Base-by-base conservation (phyloP, 2,329 filamentous ascomycete species). In the Colletotrichum gigasporum region DNA sequence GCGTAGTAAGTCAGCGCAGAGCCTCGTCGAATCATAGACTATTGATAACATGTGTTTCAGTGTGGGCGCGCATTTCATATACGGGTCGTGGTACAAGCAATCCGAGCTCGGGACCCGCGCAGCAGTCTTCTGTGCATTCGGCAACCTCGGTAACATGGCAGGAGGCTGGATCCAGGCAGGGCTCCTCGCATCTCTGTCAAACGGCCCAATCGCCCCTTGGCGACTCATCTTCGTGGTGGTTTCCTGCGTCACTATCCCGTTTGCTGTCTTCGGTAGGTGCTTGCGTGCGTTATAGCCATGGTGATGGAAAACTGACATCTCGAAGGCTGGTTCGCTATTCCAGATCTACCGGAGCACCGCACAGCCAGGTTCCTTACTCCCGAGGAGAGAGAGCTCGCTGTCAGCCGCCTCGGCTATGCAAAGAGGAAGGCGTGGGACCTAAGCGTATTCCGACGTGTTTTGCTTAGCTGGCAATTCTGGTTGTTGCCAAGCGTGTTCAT, bases 91-190 rank as follows among this genome's bases (percentile, higher is more conserved):
- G 80, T 82, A 81, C 57, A 78, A 77, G 53, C 75, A 76, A 48
- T 77, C 77, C 0, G 79, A 82, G 58, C 72, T 82, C 4, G 79
- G 77, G 0, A 79, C 73, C 3, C 70, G 77, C 22, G 76, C 76
- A n/a, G 76, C 76, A 4, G 69, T 79, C 20, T 81, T 82, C 47
- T 80, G 78, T 55, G 73, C 74, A 1, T 80, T 80, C 44, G 79
- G 79, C 0, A 78, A 81, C 48, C 47, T 82, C 4, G 79, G 79
- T 0, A 80, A 75, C 24, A 80, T 81, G 78, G 75, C 79, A 1
- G 79, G 79, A 3, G 78, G 79, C 1, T 81, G 79, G 79, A 81
- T 82, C 22, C 79, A 82, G 63, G 79, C 79, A 1, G 79, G 75
- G 3, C 63, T 81, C 22, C 66, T 81, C 42, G 62, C 73, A 11